A percentile compares a stretch with the other conserved stretches of the same genome.
Evolutionary conservation across 805 yeast species (phyloP).

Genomic region (Teunomyces barrocoloradensis): DNA sequence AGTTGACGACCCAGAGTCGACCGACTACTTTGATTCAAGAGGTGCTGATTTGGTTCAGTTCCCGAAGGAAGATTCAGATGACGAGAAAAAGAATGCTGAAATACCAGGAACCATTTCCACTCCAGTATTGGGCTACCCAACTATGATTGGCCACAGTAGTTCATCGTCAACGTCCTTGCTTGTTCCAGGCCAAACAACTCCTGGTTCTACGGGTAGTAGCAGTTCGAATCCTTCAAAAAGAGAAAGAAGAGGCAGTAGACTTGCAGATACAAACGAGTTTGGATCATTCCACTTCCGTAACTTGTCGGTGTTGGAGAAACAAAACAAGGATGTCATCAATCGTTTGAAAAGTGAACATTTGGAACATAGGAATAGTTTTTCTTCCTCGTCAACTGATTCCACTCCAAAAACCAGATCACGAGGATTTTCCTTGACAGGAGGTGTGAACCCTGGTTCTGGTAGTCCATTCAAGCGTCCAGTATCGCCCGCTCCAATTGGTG

Average conservation of each 20-base stretch:
- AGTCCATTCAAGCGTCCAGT: slow-evolving; percentile 46
- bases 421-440: slow-evolving; percentile 28
- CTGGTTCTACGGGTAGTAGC: slow-evolving; percentile 4
- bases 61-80: slow-evolving; percentile 46
- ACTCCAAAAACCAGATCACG: slow-evolving; percentile 35
- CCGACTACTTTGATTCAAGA: slow-evolving; percentile 86
- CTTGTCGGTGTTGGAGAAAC: slow-evolving; percentile 84
- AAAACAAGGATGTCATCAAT: slow-evolving; percentile 89
- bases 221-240: slow-evolving; percentile 29
- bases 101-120: slow-evolving; percentile 5
- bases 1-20: slow-evolving; percentile 75
- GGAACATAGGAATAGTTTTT: slow-evolving; percentile 52
- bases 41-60: slow-evolving; percentile 78
- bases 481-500: slow-evolving; percentile 35
- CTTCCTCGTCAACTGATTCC: slow-evolving; percentile 49
- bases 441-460: slow-evolving; percentile 9
- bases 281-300: slow-evolving; percentile 92
- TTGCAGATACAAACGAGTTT: slow-evolving; percentile 76
- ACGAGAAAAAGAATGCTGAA: slow-evolving; percentile 25
- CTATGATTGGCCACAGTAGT: slow-evolving; percentile 5
- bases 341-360: slow-evolving; percentile 81
- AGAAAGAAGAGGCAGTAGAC: slow-evolving; percentile 70
- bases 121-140: slow-evolving; percentile 15
- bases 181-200: slow-evolving; percentile 7
- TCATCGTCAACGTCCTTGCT: slow-evolving; percentile 9